Conservation (phyloP, 2,329 filamentous ascomycete genomes). For the Cordyceps militaris region DNA sequence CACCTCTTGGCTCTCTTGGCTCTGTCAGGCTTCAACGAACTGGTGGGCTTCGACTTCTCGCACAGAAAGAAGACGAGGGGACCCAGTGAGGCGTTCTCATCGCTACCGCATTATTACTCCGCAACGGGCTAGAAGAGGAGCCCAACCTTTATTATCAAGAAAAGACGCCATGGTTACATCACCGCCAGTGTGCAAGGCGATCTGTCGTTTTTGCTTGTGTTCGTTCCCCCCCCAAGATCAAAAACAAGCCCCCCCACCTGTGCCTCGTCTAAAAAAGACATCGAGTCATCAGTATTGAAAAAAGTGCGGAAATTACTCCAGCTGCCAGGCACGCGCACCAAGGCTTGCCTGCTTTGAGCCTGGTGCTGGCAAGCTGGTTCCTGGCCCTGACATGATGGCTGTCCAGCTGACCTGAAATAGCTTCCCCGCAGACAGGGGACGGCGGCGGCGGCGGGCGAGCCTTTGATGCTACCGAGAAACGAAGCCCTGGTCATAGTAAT, state of each 20-base stretch:
- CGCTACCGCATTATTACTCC: background rate
- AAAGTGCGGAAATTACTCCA: background rate
- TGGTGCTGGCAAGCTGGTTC: background rate
- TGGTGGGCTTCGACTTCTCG: background rate
- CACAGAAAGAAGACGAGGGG: background rate
- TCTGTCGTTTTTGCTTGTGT: conserved; percentile 3
- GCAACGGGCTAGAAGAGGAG: background rate
- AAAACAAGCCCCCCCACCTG: background rate
- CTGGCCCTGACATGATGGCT: conserved; percentile 12
- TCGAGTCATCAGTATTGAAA: background rate
- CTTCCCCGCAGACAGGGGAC: conserved; percentile 1
- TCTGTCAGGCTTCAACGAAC: background rate
- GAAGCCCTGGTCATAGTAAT: background rate
- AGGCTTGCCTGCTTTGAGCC: conserved; percentile 3
- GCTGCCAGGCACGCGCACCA: background rate
- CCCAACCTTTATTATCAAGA: background rate
- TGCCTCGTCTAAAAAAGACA: background rate
- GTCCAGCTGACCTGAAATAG: conserved; percentile 11
- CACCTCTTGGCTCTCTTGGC: background rate
- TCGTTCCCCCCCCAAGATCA: background rate
- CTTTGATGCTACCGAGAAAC: background rate
- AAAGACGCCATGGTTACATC: background rate
- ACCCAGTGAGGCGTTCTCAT: background rate
- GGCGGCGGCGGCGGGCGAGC: background rate
- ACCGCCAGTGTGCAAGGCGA: background rate